These are phyloP conservation scores for Sporothrix dimorphospora DNA, from an alignment of 2,329 filamentous ascomycete genomes.

Conservation along the genomic window DNA sequence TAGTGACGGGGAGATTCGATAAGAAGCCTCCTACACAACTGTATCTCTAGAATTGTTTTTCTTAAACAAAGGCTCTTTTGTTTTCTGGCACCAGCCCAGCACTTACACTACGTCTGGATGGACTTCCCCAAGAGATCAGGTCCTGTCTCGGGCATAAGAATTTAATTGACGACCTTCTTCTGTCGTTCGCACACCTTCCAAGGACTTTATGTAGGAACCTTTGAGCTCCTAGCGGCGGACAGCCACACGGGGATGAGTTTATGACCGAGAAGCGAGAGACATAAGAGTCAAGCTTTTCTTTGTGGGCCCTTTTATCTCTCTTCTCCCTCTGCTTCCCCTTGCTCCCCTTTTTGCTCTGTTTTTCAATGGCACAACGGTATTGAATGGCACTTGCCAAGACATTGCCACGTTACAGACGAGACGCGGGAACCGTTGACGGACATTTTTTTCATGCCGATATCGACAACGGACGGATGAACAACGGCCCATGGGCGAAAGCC, in stretches of 20 bases:
- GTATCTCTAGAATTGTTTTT: no score
- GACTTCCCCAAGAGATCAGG: background rate
- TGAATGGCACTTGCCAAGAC: slow-evolving; percentile 21
- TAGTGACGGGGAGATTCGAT: no score
- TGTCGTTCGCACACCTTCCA: background rate
- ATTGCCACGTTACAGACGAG: slow-evolving; percentile 22
- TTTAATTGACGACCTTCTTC: background rate
- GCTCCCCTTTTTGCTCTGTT: background rate
- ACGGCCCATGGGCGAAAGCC: background rate
- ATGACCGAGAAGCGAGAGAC: slow-evolving; percentile 6
- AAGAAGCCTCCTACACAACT: no score
- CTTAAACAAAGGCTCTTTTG: no score
- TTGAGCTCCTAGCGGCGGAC: background rate
- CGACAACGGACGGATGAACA: background rate
- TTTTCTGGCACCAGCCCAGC: no score
- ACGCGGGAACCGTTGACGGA: background rate
- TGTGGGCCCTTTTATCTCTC: background rate
- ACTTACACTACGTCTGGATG: no score
- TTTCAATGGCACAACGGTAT: background rate
- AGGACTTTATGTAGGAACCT: background rate
- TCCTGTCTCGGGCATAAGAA: background rate
- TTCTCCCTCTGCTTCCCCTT: background rate
- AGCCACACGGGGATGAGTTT: slow-evolving; percentile 6
- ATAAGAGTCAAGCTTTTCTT: background rate
- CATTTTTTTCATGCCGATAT: background rate